phyloP scores from a whole-genome alignment of 441 rosid species.

The Codiaeum variegatum region DNA sequence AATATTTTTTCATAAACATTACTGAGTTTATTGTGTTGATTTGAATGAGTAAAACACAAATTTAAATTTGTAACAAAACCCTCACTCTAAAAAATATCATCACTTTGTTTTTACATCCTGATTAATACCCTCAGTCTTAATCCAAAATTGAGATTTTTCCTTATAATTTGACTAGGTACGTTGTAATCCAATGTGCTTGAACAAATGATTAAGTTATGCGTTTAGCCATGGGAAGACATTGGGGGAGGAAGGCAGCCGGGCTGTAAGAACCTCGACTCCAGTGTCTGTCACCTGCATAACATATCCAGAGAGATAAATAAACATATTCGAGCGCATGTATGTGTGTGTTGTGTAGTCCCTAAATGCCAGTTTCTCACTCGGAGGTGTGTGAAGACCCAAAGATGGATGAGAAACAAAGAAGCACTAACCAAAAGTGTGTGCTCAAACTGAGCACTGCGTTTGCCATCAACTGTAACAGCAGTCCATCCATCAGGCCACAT shows the following conservation, averaged over 20 bases:
- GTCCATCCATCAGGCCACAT: slow-evolving; percentile 99
- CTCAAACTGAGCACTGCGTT: slow-evolving; percentile 95
- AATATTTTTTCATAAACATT: not conserved
- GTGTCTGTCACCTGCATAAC: slow-evolving; percentile 71
- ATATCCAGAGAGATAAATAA: not conserved
- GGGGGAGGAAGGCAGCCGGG: slow-evolving; percentile 77
- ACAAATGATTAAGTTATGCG: slow-evolving; percentile 11
- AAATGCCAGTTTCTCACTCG: not conserved
- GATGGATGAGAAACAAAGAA: not conserved
- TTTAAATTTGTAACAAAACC: not conserved
- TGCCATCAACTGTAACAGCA: slow-evolving; percentile 87
- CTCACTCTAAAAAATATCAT: not conserved
- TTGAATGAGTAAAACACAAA: not conserved
- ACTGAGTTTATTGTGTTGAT: not conserved
- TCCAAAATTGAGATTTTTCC: slow-evolving; percentile 7
- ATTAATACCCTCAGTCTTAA: not conserved
- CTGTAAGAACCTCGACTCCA: slow-evolving; percentile 90
- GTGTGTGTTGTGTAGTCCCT: no score
- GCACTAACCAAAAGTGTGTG: slow-evolving; percentile 77
- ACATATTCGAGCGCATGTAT: no score
- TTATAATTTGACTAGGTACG: not conserved
- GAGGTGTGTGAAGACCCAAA: not conserved
- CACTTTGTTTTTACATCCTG: slow-evolving; percentile 3
- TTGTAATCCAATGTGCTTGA: not conserved
- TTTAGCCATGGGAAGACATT: slow-evolving; percentile 71